Evolutionary conservation across 208 protist genomes (phyloP), one percentile per base, ranked within the genome.

Genomic region (Trypanosoma avium): DNA sequence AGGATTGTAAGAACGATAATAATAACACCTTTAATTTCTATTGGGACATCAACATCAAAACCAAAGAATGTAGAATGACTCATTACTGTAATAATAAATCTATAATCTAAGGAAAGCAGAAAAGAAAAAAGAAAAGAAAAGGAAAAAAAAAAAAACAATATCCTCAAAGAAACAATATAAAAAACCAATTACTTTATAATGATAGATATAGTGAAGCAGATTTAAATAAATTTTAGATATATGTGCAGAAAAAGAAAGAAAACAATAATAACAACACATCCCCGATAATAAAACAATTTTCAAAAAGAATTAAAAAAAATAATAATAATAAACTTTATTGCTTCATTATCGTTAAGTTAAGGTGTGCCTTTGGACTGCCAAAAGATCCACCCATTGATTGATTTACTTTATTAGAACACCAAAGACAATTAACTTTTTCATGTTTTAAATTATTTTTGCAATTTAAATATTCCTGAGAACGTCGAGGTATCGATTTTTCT

Each of bases 1-100:
- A 86, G n/a, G 40, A 77, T 59, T n/a, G 68, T 86, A 27, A 87
- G 68, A 12, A 70, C 54, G 46, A 74, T 24, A n/a, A 87, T 74
- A n/a, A 87, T 67, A 24, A 70, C 30, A 30, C 68, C 56, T 33
- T 66, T 77, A 30, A 85, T 21, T 29, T 53, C 47, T 2, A 53
- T 49, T 3, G 82, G 71, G 26, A 90, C 55, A 21, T 43, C 35
- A 8, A 82, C 33, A 56, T 74, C 46, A 24, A 86, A 55, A 19
- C 79, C 77, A 60, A 84, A 84, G 53, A 84, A 82, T 12, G 49
- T 62, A 29, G 70, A 64, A 64, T 63, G 35, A 48, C 33, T 17
- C 58, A 64, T 64, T 54, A 40, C 50, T n/a, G 5, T 43, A 30
- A 22, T 4, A 38, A 3, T 27, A 36, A 12, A 12, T 3, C 33